These are phyloP conservation scores for Leucocoprinus gongylophorus DNA, from an alignment of 1,284 basidiomycete species.

Conservation along the genomic window DNA sequence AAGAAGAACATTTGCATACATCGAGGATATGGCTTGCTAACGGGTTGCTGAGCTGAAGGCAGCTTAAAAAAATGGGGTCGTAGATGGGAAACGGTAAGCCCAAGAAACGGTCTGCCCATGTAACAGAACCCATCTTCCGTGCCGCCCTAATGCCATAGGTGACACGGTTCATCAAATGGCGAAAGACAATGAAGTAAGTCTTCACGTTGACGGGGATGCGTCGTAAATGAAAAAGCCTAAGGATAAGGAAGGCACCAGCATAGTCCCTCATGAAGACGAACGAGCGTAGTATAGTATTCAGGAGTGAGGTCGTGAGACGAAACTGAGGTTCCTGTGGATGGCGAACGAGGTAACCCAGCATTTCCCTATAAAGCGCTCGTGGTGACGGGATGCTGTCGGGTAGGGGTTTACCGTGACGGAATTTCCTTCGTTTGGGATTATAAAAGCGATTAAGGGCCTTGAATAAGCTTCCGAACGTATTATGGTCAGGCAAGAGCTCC, in stretches of 20 bases:
- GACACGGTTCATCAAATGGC: conserved; percentile 19
- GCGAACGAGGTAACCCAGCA: conserved; percentile 32
- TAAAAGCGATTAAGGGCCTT: conserved; percentile 26
- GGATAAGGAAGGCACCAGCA: conserved; percentile 35
- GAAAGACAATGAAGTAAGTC: conserved; percentile 37
- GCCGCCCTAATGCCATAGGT: conserved; percentile 15
- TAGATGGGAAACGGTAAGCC: conserved; percentile 2
- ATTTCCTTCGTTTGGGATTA: conserved; percentile 17
- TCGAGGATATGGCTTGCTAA: conserved; percentile 14
- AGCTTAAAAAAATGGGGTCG: neutral
- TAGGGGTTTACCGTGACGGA: conserved; percentile 18
- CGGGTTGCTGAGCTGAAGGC: conserved; percentile 9
- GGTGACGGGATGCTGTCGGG: conserved; percentile 23
- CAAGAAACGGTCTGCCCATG: conserved; percentile 18
- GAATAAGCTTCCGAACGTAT: conserved; percentile 42
- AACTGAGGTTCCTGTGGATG: conserved; percentile 15
- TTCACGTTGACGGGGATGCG: conserved; percentile 27
- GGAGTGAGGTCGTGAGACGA: conserved; percentile 26
- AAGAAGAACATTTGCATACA: conserved; percentile 1
- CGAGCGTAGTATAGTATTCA: conserved; percentile 37
- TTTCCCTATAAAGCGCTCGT: conserved; percentile 41
- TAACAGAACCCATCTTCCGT: conserved; percentile 9
- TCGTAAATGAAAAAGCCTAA: conserved; percentile 29
- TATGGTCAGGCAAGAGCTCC: conserved; percentile 33
- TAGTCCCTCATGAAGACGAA: conserved; percentile 43